Evolutionary conservation across 2,329 filamentous ascomycete genomes (phyloP), one percentile per base, ranked within the genome.

Genomic region (Bipolaris bicolor): DNA sequence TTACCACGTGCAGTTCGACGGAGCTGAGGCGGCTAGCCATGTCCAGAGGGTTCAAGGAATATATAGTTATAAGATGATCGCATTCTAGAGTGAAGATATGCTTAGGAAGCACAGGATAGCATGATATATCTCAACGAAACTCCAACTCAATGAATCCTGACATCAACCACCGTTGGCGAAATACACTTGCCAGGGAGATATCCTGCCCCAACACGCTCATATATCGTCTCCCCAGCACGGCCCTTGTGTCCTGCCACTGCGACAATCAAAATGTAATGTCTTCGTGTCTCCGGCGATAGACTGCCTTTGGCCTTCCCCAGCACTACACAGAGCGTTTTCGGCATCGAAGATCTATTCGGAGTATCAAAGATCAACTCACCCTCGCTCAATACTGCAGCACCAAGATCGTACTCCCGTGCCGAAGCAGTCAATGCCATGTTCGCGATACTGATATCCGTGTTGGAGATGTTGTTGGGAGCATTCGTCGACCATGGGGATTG

Each of bases 181-280:
- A 53, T 53, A 24, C 51, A 53, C 26, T 34, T 53, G n/a, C 51
- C 51, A 2, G 51, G 36, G 10, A 53, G 15, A 20, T 33, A 47
- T 5, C 51, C 51, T 7, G 34, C 46, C 1, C 51, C 51, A 2
- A 49, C 18, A 1, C 44, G 51, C 24, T 53, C 43, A 15, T 53
- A 53, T 29, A 53, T 11, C 3, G 11, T 48, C 5, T 48, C 20
- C 4, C 44, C 34, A 15, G 26, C 6, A 3, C 24, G 15, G 16
- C 29, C 51, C 13, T 36, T 39, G 5, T 33, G 43, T 15, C 18
- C 22, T 5, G 41, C 24, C 20, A 15, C 36, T 18, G 44, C 44
- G 10, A 53, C 33, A 11, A 53, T 47, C 24, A 53, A 26, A 11
- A 53, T 7, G 18, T 49, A 53, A 26, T 53, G 36, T 22, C 6